Evolutionary conservation across 208 protist species (phyloP).

Genomic region (Trypanosoma theileri): DNA sequence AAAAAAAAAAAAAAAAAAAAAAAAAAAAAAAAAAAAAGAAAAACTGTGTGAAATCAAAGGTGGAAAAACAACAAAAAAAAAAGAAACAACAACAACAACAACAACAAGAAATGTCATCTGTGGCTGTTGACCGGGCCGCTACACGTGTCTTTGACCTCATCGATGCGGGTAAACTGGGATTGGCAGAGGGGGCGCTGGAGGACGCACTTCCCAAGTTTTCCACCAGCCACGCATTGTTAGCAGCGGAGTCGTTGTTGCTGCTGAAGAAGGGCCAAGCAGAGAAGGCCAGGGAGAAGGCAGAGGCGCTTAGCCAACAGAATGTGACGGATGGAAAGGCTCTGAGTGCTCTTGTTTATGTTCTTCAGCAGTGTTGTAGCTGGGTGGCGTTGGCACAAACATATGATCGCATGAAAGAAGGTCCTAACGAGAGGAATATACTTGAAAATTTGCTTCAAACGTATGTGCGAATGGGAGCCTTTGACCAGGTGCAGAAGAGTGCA

Average conservation of each 20-base stretch:
- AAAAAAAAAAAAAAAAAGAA: background rate
- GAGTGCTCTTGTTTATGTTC: constrained; percentile 63
- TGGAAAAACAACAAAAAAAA: background rate
- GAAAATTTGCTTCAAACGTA: constrained; percentile 83
- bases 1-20: too few relatives aligned
- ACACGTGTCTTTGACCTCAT: constrained; percentile 67
- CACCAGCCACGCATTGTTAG: constrained; percentile 47
- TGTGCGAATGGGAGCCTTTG: constrained; percentile 76
- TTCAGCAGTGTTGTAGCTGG: constrained; percentile 78
- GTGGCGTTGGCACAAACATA: constrained; percentile 61
- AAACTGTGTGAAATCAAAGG: background rate
- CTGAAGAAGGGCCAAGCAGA: constrained; percentile 37
- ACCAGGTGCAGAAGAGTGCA: constrained; percentile 58
- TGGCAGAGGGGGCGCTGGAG: constrained; percentile 70
- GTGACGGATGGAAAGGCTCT: constrained; percentile 57
- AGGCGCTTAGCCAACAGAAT: constrained; percentile 41
- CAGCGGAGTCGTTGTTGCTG: constrained; percentile 60
- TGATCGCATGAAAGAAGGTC: constrained; percentile 48
- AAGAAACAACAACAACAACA: background rate
- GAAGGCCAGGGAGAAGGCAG: constrained; percentile 45
- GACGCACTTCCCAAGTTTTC: constrained; percentile 60
- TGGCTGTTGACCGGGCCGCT: constrained; percentile 47
- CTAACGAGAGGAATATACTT: constrained; percentile 54
- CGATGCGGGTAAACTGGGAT: constrained; percentile 46
- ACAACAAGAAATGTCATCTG: constrained; percentile 7